Evolutionary conservation across 2,329 filamentous ascomycete genomes (phyloP).

Genomic region (Phoma sp.): DNA sequence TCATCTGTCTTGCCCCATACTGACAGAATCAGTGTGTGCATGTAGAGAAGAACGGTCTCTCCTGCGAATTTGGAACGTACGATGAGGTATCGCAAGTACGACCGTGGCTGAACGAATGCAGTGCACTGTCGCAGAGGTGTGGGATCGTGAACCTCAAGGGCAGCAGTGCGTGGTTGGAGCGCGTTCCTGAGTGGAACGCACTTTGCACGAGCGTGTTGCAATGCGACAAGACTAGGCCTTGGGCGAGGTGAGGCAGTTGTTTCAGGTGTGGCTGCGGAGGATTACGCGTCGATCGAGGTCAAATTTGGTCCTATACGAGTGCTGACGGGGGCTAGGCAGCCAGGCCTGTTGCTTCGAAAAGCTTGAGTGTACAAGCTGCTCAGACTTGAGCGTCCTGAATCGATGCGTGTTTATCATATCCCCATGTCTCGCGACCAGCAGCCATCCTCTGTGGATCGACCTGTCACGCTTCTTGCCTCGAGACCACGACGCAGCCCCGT

Average conservation of each 20-base stretch:
- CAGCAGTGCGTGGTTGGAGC: neutral
- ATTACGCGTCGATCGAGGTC: conserved; percentile 14
- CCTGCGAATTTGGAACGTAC: neutral
- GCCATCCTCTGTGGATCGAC: neutral
- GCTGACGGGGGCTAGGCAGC: conserved; percentile 8
- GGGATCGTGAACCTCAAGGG: neutral
- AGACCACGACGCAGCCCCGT: conserved; percentile 5
- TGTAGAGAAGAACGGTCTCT: neutral
- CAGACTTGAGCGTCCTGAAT: neutral
- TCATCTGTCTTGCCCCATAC: neutral
- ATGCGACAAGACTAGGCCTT: conserved; percentile 5
- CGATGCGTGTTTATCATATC: no score
- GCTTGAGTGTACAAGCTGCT: neutral
- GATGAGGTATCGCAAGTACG: conserved; percentile 6
- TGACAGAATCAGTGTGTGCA: neutral
- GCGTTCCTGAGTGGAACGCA: neutral
- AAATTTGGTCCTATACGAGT: conserved; percentile 21
- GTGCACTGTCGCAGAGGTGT: neutral
- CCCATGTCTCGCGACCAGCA: neutral
- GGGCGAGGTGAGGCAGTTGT: conserved; percentile 5
- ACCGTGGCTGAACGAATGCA: conserved; percentile 7
- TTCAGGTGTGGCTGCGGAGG: conserved; percentile 12
- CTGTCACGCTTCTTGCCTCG: neutral
- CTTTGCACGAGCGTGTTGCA: conserved; percentile 2
- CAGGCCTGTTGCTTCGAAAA: neutral